Base-by-base conservation (phyloP, 331 rosid genomes). In the Cydonia oblonga region DNA sequence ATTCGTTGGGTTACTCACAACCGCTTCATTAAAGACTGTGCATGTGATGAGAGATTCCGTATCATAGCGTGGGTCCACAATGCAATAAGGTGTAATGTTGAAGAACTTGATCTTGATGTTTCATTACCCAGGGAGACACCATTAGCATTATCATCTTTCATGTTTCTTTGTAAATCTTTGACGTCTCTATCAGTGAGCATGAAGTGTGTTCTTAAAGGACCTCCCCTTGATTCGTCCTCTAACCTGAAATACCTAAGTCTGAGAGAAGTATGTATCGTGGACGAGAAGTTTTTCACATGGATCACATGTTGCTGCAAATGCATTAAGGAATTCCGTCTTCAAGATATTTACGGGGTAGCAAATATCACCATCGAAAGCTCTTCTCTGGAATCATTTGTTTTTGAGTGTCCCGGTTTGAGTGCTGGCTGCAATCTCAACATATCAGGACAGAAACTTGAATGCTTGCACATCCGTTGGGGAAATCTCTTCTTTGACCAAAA, bases 121-220 rank as follows among this genome's bases (percentile, higher is more conserved):
- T 25, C 16, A 11, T 10, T 59, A 0, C 33, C 16, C 5, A 4
- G 56, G 18, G 40, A 1, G 6, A 22, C 69, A 29, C 18, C 44
- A 5, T 68, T 28, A 11, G 40, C 32, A 22, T 68, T 68, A 5
- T 33, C 62, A 0, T 9, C 19, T 28, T 68, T 8, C 28, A 24
- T 53, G 20, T 32, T 69, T 30, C 64, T 69, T 54, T 69, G 74
- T 53, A 57, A 35, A 2, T 29, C 74, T 13, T 69, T 69, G 74
- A 53, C 8, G 64, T 69, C 64, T 12, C 18, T 69, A 4, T 15
- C 6, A 8, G 30, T 69, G 20, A 59, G 33, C 30, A 69, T 69
- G 64, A 30, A 53, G 4, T 69, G 26, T 32, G 54, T 69, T 53
- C 61, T 52, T 6, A 30, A 59, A 12, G 42, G 51, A 1, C 52